Conservation (phyloP, 345 rosid species). For the Eucalyptus curtisii region DNA sequence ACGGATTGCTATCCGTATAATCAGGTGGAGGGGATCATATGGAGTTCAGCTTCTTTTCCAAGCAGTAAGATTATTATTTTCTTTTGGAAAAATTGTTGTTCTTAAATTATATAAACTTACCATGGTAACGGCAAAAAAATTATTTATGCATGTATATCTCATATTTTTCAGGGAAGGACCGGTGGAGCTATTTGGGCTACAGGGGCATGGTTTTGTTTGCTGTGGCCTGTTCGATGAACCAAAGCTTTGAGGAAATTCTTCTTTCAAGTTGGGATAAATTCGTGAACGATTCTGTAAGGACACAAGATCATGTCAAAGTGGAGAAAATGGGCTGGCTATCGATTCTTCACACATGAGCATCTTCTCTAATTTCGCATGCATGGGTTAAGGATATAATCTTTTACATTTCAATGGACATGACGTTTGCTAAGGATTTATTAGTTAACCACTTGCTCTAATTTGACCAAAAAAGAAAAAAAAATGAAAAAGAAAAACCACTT, state of each 20-base stretch:
- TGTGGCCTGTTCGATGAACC: not conserved
- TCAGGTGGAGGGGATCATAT: not conserved
- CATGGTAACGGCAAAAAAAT: not conserved
- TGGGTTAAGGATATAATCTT: not conserved
- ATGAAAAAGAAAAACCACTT: too few relatives aligned
- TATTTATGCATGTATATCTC: not conserved
- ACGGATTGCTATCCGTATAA: constrained; percentile 12
- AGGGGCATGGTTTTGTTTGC: not conserved
- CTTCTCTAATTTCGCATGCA: not conserved
- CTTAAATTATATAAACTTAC: not conserved
- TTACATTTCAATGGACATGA: not conserved
- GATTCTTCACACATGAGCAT: not conserved
- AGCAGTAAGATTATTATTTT: not conserved
- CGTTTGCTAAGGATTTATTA: not conserved
- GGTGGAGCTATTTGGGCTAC: not conserved
- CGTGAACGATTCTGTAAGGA: not conserved
- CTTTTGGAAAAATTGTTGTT: not conserved
- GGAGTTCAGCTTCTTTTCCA: not conserved
- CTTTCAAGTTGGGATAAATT: not conserved
- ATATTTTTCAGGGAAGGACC: not conserved
- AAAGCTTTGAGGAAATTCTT: not conserved
- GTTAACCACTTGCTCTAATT: not conserved
- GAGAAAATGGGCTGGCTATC: not conserved
- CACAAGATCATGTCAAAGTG: not conserved
- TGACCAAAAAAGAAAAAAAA: too few relatives aligned